phyloP scores from a whole-genome alignment of 352 stramenopile species.

The Pythium guiyangense region DNA sequence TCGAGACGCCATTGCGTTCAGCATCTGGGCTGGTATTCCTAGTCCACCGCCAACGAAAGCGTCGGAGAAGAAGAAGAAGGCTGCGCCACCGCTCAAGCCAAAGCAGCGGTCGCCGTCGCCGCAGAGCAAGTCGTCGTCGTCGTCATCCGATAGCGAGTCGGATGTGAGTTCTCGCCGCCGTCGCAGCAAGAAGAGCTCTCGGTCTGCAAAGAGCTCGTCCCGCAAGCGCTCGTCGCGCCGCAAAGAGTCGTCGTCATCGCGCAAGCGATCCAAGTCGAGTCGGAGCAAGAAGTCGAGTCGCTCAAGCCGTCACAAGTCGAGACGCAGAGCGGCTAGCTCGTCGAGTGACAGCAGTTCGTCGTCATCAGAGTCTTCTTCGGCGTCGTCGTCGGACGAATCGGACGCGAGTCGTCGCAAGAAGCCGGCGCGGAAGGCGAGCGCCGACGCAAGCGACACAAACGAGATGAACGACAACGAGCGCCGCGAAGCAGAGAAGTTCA shows the following conservation, averaged over 20 bases:
- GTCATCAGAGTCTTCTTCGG: background rate
- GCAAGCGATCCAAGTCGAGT: slow-evolving; percentile 21
- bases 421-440: slow-evolving; percentile 9
- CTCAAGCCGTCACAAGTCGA: slow-evolving; percentile 11
- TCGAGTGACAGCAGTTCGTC: slow-evolving; percentile 5
- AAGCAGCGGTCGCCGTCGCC: slow-evolving; percentile 26
- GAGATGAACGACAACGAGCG: slow-evolving; percentile 56
- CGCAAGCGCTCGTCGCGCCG: slow-evolving; percentile 19
- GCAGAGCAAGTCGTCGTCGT: slow-evolving; percentile 3
- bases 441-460: slow-evolving; percentile 13
- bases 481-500: slow-evolving; percentile 85
- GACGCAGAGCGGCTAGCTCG: slow-evolving; percentile 6
- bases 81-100: slow-evolving; percentile 17
- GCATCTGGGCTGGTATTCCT: slow-evolving; percentile 70
- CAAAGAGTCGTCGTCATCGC: slow-evolving; percentile 21
- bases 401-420: slow-evolving; percentile 21
- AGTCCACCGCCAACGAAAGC: slow-evolving; percentile 56
- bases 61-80: slow-evolving; percentile 48
- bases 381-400: slow-evolving; percentile 16
- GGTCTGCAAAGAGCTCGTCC: slow-evolving; percentile 17
- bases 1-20: slow-evolving; percentile 54
- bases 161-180: slow-evolving; percentile 9
- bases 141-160: slow-evolving; percentile 12
- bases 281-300: slow-evolving; percentile 15
- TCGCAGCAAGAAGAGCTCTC: slow-evolving; percentile 17